A percentile compares a stretch with the other conserved stretches of the same genome.
phyloP scores from a whole-genome alignment of 257 asterid species.

The Solanum etuberosum region DNA sequence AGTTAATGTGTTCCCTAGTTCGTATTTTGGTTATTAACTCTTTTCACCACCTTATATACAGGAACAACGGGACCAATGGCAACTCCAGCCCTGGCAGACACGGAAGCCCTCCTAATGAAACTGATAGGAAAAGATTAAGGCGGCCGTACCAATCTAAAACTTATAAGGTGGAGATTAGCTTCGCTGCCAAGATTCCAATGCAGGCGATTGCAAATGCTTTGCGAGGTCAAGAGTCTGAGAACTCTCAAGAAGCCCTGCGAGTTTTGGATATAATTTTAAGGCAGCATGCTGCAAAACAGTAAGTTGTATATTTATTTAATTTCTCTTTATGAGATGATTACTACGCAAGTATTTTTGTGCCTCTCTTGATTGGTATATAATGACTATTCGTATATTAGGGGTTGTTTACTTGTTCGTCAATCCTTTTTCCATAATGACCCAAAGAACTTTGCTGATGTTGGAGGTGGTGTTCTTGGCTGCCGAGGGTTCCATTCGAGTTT shows the following conservation, averaged over 20 bases:
- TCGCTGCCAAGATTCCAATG: slow-evolving; percentile 83
- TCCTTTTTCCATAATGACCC: slow-evolving; percentile 77
- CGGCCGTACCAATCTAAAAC: slow-evolving; percentile 67
- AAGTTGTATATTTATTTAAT: slow-evolving; percentile 16
- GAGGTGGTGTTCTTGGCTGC: slow-evolving; percentile 87
- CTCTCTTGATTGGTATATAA: neutral
- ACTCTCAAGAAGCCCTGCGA: slow-evolving; percentile 69
- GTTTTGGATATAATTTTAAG: slow-evolving; percentile 84
- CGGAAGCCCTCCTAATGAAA: slow-evolving; percentile 35
- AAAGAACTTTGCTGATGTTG: slow-evolving; percentile 60
- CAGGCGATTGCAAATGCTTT: slow-evolving; percentile 77
- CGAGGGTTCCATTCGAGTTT: slow-evolving; percentile 92
- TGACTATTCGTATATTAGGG: slow-evolving; percentile 32
- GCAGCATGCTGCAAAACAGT: slow-evolving; percentile 98
- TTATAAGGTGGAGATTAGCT: slow-evolving; percentile 75
- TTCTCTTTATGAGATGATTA: neutral
- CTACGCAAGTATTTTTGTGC: neutral
- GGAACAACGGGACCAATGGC: slow-evolving; percentile 73
- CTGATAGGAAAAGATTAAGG: slow-evolving; percentile 54
- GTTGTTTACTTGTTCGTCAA: slow-evolving; percentile 77
- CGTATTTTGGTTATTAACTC: neutral
- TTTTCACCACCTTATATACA: slow-evolving; percentile 2
- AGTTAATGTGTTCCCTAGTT: neutral
- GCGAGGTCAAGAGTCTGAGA: slow-evolving; percentile 83
- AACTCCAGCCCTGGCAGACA: slow-evolving; percentile 58